Evolutionary conservation across 129 eudicot genomes (phyloP), one percentile per base, ranked within the genome.

Genomic region (Flaveria trinervia): DNA sequence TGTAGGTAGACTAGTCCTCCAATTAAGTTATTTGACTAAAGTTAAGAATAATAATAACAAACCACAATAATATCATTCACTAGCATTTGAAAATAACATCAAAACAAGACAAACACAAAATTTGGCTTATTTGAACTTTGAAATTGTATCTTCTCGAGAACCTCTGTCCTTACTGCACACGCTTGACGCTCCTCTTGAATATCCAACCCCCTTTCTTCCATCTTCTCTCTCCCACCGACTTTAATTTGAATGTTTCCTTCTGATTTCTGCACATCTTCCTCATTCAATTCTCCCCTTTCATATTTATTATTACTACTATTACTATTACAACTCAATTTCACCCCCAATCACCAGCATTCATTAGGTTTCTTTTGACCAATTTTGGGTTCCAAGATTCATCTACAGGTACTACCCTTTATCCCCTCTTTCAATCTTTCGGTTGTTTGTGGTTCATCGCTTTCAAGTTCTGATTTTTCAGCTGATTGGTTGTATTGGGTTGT

Each of bases 141-240:
- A 77, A 66, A 30, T 67, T 77, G 74, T 77, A 77, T 77, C 23
- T 55, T 77, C 68, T 77, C 74, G 67, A 77, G 28, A 77, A 77
- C 45, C 46, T 52, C 22, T 75, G 80, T 65, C 65, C 52, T 62
- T 79, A 72, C 83, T 72, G 74, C 79, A 80, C 83, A 65, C 83
- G 83, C 75, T 68, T 77, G 74, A 77, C 81, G 81, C 83, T 64
- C 83, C 74, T 72, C 79, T 79, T 79, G 78, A 79, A 61, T 67
- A 79, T 51, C 73, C 73, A 48, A 60, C 82, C 30, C 77, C 48
- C 18, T 57, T 46, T 16, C 70, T 74, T 25, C 45, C 46, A 9
- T 44, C n/a, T 8, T 26, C 55, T 50, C 75, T 44, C 41, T 45
- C 60, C 39, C 41, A 70, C 28, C 77, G 77, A 23, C 83, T 80